These are phyloP conservation scores for Lepidium aucheri DNA, from an alignment of 345 rosid species.

Conservation along the genomic window DNA sequence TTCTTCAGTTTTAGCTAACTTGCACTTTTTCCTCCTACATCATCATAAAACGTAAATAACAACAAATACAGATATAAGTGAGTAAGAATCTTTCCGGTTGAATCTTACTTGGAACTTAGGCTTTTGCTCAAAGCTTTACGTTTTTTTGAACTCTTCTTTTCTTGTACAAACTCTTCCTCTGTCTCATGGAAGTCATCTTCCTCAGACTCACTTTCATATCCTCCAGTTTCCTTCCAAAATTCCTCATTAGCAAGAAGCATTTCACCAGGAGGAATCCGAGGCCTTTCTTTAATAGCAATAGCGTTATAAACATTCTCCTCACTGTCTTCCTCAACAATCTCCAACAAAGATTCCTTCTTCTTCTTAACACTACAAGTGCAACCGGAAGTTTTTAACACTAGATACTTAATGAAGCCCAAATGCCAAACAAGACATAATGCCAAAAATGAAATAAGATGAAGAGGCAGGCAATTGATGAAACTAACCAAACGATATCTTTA, in stretches of 20 bases:
- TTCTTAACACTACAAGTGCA: slow-evolving; percentile 47
- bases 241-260: slow-evolving; percentile 64
- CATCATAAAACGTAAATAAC: neutral
- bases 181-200: slow-evolving; percentile 33
- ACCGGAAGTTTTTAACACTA: neutral
- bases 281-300: slow-evolving; percentile 35
- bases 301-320: slow-evolving; percentile 28
- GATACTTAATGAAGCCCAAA: neutral
- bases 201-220: slow-evolving; percentile 54
- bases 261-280: slow-evolving; percentile 18
- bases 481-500: slow-evolving; percentile 70
- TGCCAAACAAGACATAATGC: neutral
- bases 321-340: slow-evolving; percentile 18
- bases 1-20: slow-evolving; percentile 39
- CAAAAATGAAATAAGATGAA: neutral
- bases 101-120: slow-evolving; percentile 54
- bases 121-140: slow-evolving; percentile 59
- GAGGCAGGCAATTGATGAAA: neutral
- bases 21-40: slow-evolving; percentile 66
- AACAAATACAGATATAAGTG: neutral
- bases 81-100: neutral
- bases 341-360: slow-evolving; percentile 33
- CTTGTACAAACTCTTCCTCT: slow-evolving; percentile 28
- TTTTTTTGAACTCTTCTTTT: slow-evolving; percentile 46
- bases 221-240: slow-evolving; percentile 53